Evolutionary conservation across 164 flowering plant genomes (phyloP).

Genomic region (Liquidambar formosana): DNA sequence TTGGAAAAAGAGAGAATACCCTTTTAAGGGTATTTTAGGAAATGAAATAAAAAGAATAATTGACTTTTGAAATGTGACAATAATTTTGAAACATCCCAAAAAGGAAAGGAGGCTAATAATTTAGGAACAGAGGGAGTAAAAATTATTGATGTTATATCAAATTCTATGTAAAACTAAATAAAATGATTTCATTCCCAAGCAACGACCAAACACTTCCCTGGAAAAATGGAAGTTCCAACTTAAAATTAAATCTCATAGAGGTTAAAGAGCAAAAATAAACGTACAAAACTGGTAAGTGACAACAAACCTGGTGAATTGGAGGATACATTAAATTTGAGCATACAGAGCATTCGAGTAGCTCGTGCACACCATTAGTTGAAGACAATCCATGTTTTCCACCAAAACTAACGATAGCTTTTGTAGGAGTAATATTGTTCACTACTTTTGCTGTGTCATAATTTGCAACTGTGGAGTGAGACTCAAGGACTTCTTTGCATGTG

Average conservation of each 20-base stretch:
- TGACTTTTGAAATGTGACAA: no score
- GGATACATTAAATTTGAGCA: slow-evolving; percentile 71
- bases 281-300: background rate
- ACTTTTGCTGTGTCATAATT: slow-evolving; percentile 41
- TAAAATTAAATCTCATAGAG: background rate
- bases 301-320: slow-evolving; percentile 74
- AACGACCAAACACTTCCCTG: background rate
- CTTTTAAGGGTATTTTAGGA: no score
- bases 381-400: slow-evolving; percentile 44
- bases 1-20: no score
- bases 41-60: no score
- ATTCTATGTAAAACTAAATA: no score
- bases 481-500: slow-evolving; percentile 52
- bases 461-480: slow-evolving; percentile 32
- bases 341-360: slow-evolving; percentile 74
- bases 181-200: no score
- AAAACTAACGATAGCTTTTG: slow-evolving; percentile 26
- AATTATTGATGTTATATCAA: no score
- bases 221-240: background rate
- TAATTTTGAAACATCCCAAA: no score
- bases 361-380: slow-evolving; percentile 63
- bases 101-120: no score
- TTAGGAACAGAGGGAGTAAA: no score
- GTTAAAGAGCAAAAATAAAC: background rate
- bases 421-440: slow-evolving; percentile 23